These are phyloP conservation scores for Kazachstania sp. DNA, from an alignment of 1,139 yeast species.

Conservation along the genomic window DNA sequence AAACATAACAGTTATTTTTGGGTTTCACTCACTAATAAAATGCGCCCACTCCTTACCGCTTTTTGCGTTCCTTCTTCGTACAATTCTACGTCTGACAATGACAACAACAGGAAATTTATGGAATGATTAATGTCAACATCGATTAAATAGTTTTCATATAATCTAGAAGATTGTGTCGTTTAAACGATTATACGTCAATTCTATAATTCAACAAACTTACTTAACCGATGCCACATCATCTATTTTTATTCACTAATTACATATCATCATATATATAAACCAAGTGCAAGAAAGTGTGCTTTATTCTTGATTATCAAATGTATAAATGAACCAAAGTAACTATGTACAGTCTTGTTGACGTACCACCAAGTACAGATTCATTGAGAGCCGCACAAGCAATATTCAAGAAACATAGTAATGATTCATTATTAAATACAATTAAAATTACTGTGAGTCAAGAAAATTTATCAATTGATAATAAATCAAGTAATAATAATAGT, in stretches of 20 bases:
- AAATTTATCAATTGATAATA: neutral
- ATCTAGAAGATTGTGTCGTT: neutral
- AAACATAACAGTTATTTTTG: too few species aligned
- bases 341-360: neutral
- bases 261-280: too few species aligned
- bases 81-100: too few species aligned
- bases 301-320: too few species aligned
- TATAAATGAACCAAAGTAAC: too few species aligned
- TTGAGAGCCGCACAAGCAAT: constrained; percentile 17
- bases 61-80: neutral
- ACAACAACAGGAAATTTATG: too few species aligned
- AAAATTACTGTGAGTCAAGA: neutral
- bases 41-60: neutral
- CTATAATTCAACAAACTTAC: too few species aligned
- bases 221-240: too few species aligned
- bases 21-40: neutral
- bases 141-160: too few species aligned
- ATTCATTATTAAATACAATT: neutral
- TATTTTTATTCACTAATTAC: too few species aligned
- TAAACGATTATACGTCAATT: neutral
- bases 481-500: neutral
- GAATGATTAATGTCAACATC: too few species aligned
- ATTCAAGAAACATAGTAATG: constrained; percentile 12
- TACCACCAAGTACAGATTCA: constrained; percentile 9
- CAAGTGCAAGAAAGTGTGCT: too few species aligned